Conservation (phyloP, 2,329 filamentous ascomycete genomes). For the Calonectria crousiana region DNA sequence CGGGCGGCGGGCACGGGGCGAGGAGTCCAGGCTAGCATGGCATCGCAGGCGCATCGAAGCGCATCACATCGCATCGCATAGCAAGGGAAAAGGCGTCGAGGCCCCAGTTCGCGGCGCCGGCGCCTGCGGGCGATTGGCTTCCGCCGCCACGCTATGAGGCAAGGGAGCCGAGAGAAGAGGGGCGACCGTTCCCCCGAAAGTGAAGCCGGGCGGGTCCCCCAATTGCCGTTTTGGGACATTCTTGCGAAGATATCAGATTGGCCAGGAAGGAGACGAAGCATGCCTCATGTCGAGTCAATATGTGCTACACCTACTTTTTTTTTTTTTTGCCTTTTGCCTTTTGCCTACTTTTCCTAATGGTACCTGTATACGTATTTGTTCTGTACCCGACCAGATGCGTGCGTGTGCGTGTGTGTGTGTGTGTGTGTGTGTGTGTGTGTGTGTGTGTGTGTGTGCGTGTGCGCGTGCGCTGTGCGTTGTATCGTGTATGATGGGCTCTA, state of each 20-base stretch:
- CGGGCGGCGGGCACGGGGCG: conserved; percentile 8
- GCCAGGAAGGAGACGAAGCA: conserved; percentile 24
- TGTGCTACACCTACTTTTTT: conserved; percentile 14
- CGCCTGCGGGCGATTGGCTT: conserved; percentile 40
- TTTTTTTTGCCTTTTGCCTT: background rate
- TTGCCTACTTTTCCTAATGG: background rate
- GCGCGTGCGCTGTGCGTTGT: background rate
- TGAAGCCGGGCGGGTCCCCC: conserved; percentile 31
- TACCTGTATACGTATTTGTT: background rate
- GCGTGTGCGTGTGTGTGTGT: background rate
- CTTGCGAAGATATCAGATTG: conserved; percentile 46
- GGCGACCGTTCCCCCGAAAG: conserved; percentile 29
- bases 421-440: background rate
- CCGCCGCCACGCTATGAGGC: conserved; percentile 36
- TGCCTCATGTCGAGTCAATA: conserved; percentile 13
- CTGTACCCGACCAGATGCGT: background rate
- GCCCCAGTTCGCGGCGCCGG: conserved; percentile 29
- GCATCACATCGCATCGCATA: conserved; percentile 23
- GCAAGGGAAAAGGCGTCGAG: background rate
- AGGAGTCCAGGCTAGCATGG: background rate
- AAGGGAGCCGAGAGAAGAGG: conserved; percentile 26
- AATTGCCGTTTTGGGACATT: conserved; percentile 47
- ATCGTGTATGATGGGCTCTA: background rate
- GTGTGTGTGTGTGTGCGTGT: too few species aligned
- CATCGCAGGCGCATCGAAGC: background rate